These are phyloP conservation scores for Nannizziopsis barbatae DNA, from an alignment of 2,329 filamentous ascomycete genomes.

Conservation along the genomic window DNA sequence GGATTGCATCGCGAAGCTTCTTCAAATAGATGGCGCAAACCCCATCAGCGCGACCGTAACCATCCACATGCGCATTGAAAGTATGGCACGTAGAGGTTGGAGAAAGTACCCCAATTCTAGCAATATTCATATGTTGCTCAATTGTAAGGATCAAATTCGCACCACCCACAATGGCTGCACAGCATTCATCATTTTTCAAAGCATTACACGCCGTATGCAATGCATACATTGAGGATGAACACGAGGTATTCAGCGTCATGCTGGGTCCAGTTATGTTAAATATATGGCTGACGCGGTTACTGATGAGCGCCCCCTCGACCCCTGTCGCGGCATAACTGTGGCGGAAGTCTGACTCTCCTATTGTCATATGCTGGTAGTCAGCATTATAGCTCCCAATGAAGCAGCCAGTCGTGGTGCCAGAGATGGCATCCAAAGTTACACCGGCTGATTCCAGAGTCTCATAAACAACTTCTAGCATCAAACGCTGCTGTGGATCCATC, in stretches of 20 bases:
- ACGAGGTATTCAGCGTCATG: constrained; percentile 16
- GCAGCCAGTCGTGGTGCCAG: constrained; percentile 26
- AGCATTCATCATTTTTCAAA: constrained; percentile 13
- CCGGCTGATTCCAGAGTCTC: constrained; percentile 24
- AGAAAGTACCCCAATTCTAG: constrained; percentile 27
- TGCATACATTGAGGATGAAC: constrained; percentile 13
- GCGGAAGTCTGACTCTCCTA: constrained; percentile 9
- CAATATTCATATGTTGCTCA: constrained; percentile 19
- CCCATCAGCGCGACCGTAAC: constrained; percentile 69
- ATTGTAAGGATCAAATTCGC: constrained; percentile 19
- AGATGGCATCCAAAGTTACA: constrained; percentile 19
- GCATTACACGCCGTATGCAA: constrained; percentile 15
- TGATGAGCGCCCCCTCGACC: constrained; percentile 6
- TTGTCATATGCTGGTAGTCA: constrained; percentile 24
- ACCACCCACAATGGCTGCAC: constrained; percentile 19
- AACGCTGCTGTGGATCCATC: constrained; percentile 27
- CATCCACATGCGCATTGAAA: constrained; percentile 68
- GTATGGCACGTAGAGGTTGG: constrained; percentile 50
- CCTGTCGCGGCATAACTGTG: constrained; percentile 16
- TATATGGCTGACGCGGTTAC: constrained; percentile 14
- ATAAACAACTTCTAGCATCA: constrained; percentile 23
- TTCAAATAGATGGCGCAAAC: constrained; percentile 67
- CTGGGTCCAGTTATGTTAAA: constrained; percentile 14
- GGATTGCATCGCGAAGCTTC: constrained; percentile 63
- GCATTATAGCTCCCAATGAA: constrained; percentile 23